Conservation (phyloP, 768 basidiomycete genomes). For the Leccinum aurantiacum region DNA sequence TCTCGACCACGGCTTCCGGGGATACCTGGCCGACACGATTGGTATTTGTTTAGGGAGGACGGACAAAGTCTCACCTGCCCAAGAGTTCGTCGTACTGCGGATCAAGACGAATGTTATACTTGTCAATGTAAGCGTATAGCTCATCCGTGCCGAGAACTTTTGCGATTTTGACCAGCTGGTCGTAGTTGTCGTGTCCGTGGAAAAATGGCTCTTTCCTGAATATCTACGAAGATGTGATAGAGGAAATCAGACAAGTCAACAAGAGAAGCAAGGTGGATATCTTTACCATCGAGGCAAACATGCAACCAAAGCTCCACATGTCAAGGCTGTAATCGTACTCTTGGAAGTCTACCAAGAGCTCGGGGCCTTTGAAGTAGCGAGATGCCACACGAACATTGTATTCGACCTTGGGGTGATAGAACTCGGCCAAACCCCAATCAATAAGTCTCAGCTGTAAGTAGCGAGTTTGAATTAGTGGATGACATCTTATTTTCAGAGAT, state of each 20-base stretch:
- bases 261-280: neutral
- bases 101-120: slow-evolving; percentile 94
- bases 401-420: slow-evolving; percentile 96
- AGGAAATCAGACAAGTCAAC: neutral
- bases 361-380: slow-evolving; percentile 97
- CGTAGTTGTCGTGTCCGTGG: slow-evolving; percentile 98
- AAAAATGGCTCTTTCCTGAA: slow-evolving; percentile 99
- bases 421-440: slow-evolving; percentile 98
- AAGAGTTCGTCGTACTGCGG: slow-evolving; percentile 95
- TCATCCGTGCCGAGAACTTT: slow-evolving; percentile 98
- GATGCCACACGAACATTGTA: slow-evolving; percentile 98
- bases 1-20: slow-evolving; percentile 91
- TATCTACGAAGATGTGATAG: slow-evolving; percentile 54
- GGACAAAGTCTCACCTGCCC: slow-evolving; percentile 55
- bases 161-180: slow-evolving; percentile 96
- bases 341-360: slow-evolving; percentile 95
- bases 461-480: slow-evolving; percentile 13
- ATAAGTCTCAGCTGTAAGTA: slow-evolving; percentile 79
- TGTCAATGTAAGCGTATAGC: slow-evolving; percentile 87
- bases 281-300: slow-evolving; percentile 97
- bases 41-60: slow-evolving; percentile 10
- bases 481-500: slow-evolving; percentile 21
- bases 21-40: slow-evolving; percentile 54
- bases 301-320: slow-evolving; percentile 99
- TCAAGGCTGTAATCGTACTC: slow-evolving; percentile 98